Base-by-base conservation (phyloP, 805 yeast species). In the Barnettozyma botsteinii region DNA sequence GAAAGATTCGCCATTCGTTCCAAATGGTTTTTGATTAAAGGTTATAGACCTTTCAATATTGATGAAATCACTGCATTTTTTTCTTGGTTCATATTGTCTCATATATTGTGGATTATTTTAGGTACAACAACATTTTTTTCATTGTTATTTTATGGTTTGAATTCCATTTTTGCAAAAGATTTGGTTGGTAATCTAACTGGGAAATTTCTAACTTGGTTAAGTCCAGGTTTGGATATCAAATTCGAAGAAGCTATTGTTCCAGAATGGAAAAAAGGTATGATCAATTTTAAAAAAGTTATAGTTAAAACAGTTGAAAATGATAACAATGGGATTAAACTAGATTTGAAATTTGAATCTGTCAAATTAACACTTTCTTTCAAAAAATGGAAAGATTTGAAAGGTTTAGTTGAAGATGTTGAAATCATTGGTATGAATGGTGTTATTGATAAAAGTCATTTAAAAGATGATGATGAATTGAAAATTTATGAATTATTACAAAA, bases 81-180 rank as follows among this genome's bases (percentile, higher is more conserved):
- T 50, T 84, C 95, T 10, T 89, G 97, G 97, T 60, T 91, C 28
- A 72, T 91, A 28, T 75, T 91, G 53, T 93, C 96, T 2, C 93
- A 89, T 60, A 77, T 85, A 2, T 57, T 85, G 2, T 73, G 95
- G 74, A 66, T 89, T 32, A 63, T 88, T 12, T 64, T 87, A 26
- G 96, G 89, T 1, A 88, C 98, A 8, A 89, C 98, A 2, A 88
- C 97, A 3, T 91, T 91, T 56, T 76, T 87, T 37, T 87, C 96
- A 10, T 64, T 89, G 31, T 67, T 89, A 4, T 69, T 91, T 28
- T 75, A 48, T 80, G 64, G 79, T 81, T 2, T 67, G 78, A 55
- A 87, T 85, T 58, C 96, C 1, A 82, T 87, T 10, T 80, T 86
- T 53, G 94, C 95, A 12, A 91, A 87, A 56, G 96, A 88, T 52